Conservation (phyloP, 257 asterid genomes). For the Primulina huaijiensis region DNA sequence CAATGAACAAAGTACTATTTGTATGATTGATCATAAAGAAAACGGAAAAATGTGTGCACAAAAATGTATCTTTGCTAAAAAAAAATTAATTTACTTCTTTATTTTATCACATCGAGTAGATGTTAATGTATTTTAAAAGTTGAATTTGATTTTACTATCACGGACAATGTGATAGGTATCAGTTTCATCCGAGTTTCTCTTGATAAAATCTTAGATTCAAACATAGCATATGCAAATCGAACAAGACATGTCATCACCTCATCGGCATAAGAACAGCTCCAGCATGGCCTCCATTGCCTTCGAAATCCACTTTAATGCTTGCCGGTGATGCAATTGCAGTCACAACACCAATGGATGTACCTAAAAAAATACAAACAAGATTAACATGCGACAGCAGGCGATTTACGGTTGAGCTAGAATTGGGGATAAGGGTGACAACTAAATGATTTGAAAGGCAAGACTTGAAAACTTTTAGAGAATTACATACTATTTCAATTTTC, state of each 20-base stretch:
- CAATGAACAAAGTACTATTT: neutral
- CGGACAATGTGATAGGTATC: neutral
- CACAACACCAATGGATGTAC: slow-evolving; percentile 70
- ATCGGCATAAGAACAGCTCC: slow-evolving; percentile 91
- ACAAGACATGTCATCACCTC: slow-evolving; percentile 39
- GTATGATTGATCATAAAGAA: neutral
- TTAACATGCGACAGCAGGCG: neutral
- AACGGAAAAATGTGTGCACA: neutral
- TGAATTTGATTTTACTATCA: neutral
- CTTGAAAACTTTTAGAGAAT: neutral
- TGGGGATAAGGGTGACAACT: neutral
- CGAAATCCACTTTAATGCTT: slow-evolving; percentile 84
- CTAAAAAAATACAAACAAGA: slow-evolving; percentile 31
- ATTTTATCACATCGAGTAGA: too few species aligned
- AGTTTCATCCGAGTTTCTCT: neutral
- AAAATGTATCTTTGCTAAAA: neutral
- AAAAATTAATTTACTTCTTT: too few species aligned
- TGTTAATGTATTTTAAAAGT: neutral
- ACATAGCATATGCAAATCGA: neutral
- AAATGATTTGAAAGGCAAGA: neutral
- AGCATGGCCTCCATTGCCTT: slow-evolving; percentile 97
- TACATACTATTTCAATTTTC: too few species aligned
- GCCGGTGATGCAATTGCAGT: slow-evolving; percentile 99
- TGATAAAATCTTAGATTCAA: neutral
- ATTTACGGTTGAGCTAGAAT: neutral